Evolutionary conservation across 2,329 filamentous ascomycete species (phyloP).

Genomic region (Neofusicoccum ribis): DNA sequence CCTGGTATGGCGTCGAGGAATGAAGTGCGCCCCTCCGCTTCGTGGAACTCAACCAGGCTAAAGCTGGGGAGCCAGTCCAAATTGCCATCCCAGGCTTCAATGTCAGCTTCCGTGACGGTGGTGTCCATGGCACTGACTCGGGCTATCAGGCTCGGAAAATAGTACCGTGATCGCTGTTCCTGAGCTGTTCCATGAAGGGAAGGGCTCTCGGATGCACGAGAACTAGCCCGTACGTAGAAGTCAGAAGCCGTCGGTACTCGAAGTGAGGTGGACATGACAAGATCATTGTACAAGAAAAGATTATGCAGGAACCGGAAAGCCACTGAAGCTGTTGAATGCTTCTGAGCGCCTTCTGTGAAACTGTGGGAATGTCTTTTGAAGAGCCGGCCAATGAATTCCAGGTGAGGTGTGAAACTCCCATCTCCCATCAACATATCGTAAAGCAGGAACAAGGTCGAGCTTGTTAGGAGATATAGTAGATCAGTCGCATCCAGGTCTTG

Average conservation of each 20-base stretch:
- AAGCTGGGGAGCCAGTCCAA: background rate
- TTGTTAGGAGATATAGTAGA: background rate
- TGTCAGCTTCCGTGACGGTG: background rate
- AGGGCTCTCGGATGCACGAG: background rate
- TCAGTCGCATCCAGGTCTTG: background rate
- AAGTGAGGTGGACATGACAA: background rate
- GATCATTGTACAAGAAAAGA: background rate
- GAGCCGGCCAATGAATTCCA: background rate
- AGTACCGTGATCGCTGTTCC: background rate
- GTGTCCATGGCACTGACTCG: background rate
- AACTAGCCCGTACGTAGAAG: background rate
- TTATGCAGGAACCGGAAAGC: background rate
- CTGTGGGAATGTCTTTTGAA: background rate
- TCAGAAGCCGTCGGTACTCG: background rate
- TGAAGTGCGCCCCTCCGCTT: background rate
- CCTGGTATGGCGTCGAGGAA: background rate
- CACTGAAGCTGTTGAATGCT: background rate
- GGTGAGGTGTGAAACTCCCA: background rate
- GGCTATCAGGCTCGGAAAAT: background rate
- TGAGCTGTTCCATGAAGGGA: background rate
- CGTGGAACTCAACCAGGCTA: background rate
- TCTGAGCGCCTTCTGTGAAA: background rate
- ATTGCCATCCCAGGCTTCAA: background rate
- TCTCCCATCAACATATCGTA: background rate
- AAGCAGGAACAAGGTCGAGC: background rate